Base-by-base conservation (phyloP, 192 early-diverging fungal species). In the Rhizophagus clarus region DNA sequence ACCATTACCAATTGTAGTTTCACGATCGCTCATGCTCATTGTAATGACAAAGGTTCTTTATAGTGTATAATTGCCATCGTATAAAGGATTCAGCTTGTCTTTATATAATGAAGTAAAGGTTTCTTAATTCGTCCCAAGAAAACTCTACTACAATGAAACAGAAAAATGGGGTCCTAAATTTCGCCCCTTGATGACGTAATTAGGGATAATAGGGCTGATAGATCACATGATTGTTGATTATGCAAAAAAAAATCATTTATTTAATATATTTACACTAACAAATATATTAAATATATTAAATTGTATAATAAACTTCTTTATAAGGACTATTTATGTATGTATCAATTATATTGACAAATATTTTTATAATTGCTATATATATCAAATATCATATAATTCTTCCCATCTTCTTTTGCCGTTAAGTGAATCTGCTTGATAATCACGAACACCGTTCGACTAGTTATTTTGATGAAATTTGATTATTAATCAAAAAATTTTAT, bases 21-120 rank as follows among this genome's bases (percentile, higher is more conserved):
- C 90, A 63, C 86, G 86, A 82, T 93, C 91, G 83, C 88, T 90
- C 91, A 92, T 91, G 26, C 64, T 84, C 74, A 76, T 76, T 76
- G 49, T 62, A 28, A 76, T 12, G 40, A 62, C 2, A 70, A 42
- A 70, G 11, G 37, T 34, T 70, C 37, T 8, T 70, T 70, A 70
- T n/a, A 12, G 22, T 70, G 37, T 70, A 37, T 42, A n/a, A n/a
- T 70, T 70, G 22, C 34, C 68, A 42, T 40, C 37, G 10, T 70
- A 17, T 20, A 42, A n/a, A 42, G 64, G 64, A 67, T 32, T 67
- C 12, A 70, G 68, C 68, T n/a, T 42, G 68, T 70, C 68, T 70
- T 70, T 70, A 70, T 70, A 70, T 70, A 70, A 70, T 70, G 68
- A 70, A 70, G 22, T 70, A 70, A 42, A 56, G 68, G 68, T 70